These are phyloP conservation scores for Russula earlei DNA, from an alignment of 768 basidiomycete genomes.

Conservation along the genomic window DNA sequence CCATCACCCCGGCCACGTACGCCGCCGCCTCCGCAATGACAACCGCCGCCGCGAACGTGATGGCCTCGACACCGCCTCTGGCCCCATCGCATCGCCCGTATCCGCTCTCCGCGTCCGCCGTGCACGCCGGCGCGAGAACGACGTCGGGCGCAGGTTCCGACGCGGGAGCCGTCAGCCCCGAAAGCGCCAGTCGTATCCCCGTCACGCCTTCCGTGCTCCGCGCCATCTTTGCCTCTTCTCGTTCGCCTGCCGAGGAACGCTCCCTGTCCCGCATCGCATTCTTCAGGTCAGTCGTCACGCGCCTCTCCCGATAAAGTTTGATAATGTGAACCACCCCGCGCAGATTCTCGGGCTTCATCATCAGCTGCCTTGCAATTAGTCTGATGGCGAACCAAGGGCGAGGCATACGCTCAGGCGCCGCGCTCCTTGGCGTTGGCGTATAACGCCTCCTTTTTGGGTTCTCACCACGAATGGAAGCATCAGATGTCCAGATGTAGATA, in stretches of 20 bases:
- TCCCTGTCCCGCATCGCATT: constrained; percentile 79
- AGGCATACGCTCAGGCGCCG: constrained; percentile 56
- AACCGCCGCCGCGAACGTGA: neutral
- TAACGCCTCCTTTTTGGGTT: no score
- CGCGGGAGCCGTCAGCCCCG: constrained; percentile 30
- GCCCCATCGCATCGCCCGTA: constrained; percentile 11
- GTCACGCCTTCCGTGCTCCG: constrained; percentile 76
- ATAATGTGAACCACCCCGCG: neutral
- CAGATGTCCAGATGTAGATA: neutral
- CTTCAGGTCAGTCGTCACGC: constrained; percentile 48
- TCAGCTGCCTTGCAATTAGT: constrained; percentile 76
- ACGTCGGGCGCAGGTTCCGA: constrained; percentile 10
- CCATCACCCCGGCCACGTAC: constrained; percentile 15
- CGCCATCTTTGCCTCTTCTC: constrained; percentile 80
- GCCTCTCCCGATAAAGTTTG: neutral
- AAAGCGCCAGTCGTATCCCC: constrained; percentile 57
- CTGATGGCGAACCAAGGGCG: constrained; percentile 62
- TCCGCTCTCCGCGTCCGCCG: constrained; percentile 12
- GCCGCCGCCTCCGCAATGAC: constrained; percentile 8
- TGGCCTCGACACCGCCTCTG: neutral
- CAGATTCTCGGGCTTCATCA: constrained; percentile 74
- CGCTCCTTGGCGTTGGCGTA: constrained; percentile 55
- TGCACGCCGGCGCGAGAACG: constrained; percentile 1
- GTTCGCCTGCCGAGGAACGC: constrained; percentile 72
- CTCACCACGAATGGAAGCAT: neutral